These are phyloP conservation scores for Curvularia lunata DNA, from an alignment of 2,329 filamentous ascomycete genomes.

Conservation along the genomic window DNA sequence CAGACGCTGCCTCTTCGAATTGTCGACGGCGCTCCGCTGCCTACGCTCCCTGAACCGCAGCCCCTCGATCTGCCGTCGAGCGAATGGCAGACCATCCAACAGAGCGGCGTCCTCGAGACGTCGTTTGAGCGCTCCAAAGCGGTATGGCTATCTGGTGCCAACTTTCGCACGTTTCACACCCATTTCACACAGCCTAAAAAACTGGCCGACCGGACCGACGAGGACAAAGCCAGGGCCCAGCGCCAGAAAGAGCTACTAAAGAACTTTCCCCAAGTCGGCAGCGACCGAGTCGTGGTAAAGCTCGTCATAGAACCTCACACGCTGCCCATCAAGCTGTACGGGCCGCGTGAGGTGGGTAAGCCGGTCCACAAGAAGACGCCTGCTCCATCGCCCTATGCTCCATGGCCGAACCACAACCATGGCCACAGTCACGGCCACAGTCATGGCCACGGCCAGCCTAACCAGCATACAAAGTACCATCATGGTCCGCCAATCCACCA, in stretches of 20 bases:
- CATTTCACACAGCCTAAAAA: conserved; percentile 47
- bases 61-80: conserved; percentile 65
- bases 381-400: conserved; percentile 34
- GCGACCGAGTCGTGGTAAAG: conserved; percentile 24
- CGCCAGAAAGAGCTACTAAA: conserved; percentile 62
- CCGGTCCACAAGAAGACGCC: conserved; percentile 40
- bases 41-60: conserved; percentile 72
- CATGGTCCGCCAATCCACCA: conserved; percentile 24
- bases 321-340: conserved; percentile 65
- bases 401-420: conserved; percentile 45
- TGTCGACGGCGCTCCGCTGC: conserved; percentile 70
- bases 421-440: neutral
- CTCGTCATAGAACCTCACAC: conserved; percentile 82
- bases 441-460: conserved; percentile 22
- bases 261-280: conserved; percentile 47
- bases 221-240: conserved; percentile 63
- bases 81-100: conserved; percentile 75
- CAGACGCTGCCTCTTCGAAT: conserved; percentile 65
- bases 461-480: conserved; percentile 37
- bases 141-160: conserved; percentile 46
- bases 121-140: conserved; percentile 75
- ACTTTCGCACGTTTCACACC: conserved; percentile 49
- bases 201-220: conserved; percentile 66
- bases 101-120: conserved; percentile 77
- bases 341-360: conserved; percentile 36